phyloP scores from a whole-genome alignment of 2,329 filamentous ascomycete genomes.

The Fusarium pininemorale region DNA sequence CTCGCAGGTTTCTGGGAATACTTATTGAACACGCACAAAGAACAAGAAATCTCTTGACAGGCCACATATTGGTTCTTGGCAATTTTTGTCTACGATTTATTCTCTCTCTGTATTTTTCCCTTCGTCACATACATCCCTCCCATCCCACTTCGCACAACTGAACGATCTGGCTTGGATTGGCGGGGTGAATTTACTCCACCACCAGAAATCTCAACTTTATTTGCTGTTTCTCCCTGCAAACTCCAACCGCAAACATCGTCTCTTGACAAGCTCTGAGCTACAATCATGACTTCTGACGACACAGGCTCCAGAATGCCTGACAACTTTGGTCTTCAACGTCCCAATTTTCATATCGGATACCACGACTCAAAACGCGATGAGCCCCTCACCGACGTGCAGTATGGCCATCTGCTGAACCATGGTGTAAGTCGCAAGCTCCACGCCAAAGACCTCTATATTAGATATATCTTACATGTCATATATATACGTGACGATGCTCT shows the following conservation, averaged over 20 bases:
- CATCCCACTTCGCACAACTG: constrained; percentile 26
- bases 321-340: constrained; percentile 45
- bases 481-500: neutral
- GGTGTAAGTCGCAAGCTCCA: constrained; percentile 63
- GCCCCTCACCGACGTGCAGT: constrained; percentile 70
- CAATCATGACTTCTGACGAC: constrained; percentile 39
- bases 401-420: constrained; percentile 72
- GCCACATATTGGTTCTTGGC: too few relatives aligned
- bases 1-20: neutral
- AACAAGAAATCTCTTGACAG: neutral
- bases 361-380: constrained; percentile 72
- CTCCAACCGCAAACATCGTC: constrained; percentile 4
- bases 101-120: neutral
- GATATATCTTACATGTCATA: neutral
- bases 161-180: constrained; percentile 22
- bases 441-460: neutral
- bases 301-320: constrained; percentile 39
- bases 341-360: constrained; percentile 74
- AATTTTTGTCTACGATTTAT: neutral
- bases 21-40: neutral
- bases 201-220: constrained; percentile 40
- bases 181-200: constrained; percentile 43
- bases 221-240: neutral
- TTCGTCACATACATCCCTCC: neutral
- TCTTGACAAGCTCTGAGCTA: neutral